A percentile compares a stretch with the other conserved stretches of the same genome.
These are phyloP conservation scores for Zymoseptoria crescenta DNA, from an alignment of 2,329 filamentous ascomycete genomes.

Conservation along the genomic window DNA sequence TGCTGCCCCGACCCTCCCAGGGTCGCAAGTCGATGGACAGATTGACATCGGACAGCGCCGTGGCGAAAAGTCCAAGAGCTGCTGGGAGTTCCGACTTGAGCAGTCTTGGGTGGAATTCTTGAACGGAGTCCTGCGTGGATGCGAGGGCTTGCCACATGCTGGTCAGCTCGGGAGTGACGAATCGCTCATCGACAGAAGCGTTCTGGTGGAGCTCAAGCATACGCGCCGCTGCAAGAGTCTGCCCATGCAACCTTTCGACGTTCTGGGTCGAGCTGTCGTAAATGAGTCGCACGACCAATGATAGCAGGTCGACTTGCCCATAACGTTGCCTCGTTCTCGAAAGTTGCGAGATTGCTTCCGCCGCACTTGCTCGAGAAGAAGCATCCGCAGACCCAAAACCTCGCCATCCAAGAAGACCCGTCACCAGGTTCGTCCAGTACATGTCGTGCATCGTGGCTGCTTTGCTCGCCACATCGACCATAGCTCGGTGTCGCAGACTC, in stretches of 20 bases:
- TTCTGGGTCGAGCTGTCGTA: constrained; percentile 30
- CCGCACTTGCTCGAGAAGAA: constrained; percentile 63
- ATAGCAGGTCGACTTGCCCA: constrained; percentile 31
- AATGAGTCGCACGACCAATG: constrained; percentile 39
- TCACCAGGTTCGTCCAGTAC: constrained; percentile 63
- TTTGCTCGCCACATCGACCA: constrained; percentile 64
- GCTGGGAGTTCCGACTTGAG: constrained; percentile 25
- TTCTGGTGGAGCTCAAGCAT: background rate
- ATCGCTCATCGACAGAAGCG: background rate
- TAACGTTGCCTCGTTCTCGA: constrained; percentile 33
- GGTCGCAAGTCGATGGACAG: too few species aligned
- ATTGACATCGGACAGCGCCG: constrained; percentile 16
- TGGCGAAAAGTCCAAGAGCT: constrained; percentile 15
- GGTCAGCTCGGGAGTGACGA: background rate
- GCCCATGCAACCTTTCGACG: constrained; percentile 17
- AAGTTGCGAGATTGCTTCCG: constrained; percentile 58
- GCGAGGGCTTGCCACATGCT: constrained; percentile 2
- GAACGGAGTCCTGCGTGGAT: constrained; percentile 4
- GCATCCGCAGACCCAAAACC: constrained; percentile 76
- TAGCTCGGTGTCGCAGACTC: constrained; percentile 74
- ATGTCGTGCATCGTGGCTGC: constrained; percentile 56
- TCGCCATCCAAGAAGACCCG: constrained; percentile 72
- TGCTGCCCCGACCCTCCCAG: too few species aligned
- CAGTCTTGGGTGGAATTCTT: constrained; percentile 19
- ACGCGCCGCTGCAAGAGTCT: constrained; percentile 9